A percentile compares a stretch with the other conserved stretches of the same genome.
Conservation (phyloP, 495 filamentous ascomycete species). For the Rusavskia elegans region DNA sequence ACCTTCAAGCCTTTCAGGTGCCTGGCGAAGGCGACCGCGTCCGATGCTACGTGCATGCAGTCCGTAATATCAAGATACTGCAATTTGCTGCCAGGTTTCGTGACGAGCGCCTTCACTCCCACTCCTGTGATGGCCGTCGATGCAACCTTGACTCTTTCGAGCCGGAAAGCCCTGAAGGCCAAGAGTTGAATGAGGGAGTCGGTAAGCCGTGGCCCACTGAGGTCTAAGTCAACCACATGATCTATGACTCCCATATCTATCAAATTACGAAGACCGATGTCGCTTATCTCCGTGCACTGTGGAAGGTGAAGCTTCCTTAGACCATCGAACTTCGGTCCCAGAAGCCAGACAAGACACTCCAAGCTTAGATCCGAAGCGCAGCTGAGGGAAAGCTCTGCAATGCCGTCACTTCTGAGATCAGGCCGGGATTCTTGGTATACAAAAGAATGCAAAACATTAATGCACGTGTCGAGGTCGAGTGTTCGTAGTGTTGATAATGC, state of each 20-base stretch:
- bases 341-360: background rate
- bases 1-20: background rate
- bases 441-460: too few relatives aligned
- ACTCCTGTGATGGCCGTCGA: conserved; percentile 15
- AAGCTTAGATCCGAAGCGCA: background rate
- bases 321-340: background rate
- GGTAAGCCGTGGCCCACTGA: conserved; percentile 1
- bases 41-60: conserved; percentile 11
- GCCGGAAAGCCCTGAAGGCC: background rate
- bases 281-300: background rate
- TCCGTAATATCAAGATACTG: conserved; percentile 11
- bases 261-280: background rate
- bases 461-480: background rate
- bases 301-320: background rate
- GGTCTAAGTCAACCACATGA: conserved; percentile 5
- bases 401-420: background rate
- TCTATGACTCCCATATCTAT: background rate
- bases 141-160: conserved; percentile 11
- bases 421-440: too few relatives aligned
- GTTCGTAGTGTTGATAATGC: background rate
- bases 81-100: conserved; percentile 6
- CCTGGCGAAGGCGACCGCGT: conserved; percentile 20
- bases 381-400: background rate
- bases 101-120: conserved; percentile 14
- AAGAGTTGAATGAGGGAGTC: conserved; percentile 2